Percentiles rank a stretch among this genome's conserved stretches.
These are phyloP conservation scores for Fusarium denticulatum DNA, from an alignment of 2,329 filamentous ascomycete genomes.

Conservation along the genomic window DNA sequence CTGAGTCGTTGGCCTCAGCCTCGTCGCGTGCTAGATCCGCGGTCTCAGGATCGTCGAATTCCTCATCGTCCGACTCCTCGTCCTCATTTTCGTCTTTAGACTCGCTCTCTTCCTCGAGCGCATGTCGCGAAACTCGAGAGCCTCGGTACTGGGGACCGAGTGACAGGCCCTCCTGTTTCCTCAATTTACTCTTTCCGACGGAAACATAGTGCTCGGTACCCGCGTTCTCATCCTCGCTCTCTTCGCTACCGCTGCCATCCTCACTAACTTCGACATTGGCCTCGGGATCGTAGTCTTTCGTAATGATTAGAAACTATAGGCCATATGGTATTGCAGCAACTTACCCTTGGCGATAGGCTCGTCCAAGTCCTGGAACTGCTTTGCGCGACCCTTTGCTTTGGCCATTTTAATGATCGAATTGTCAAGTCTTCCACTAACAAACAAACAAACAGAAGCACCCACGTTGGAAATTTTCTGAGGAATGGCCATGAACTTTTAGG, in stretches of 20 bases:
- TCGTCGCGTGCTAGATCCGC: constrained; percentile 64
- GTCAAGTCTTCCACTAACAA: constrained; percentile 17
- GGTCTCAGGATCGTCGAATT: constrained; percentile 67
- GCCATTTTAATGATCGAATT: constrained; percentile 56
- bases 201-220: constrained; percentile 88
- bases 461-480: constrained; percentile 49
- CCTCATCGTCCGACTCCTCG: constrained; percentile 58
- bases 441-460: constrained; percentile 34
- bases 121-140: constrained; percentile 75
- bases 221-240: constrained; percentile 61
- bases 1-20: constrained; percentile 62
- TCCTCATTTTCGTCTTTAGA: constrained; percentile 57
- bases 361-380: constrained; percentile 70
- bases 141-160: constrained; percentile 86
- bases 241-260: constrained; percentile 61
- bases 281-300: constrained; percentile 80
- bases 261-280: constrained; percentile 68
- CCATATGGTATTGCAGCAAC: neutral
- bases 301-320: constrained; percentile 13
- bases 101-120: constrained; percentile 67
- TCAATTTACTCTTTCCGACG: constrained; percentile 86
- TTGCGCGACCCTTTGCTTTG: constrained; percentile 63
- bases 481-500: constrained; percentile 59
- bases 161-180: constrained; percentile 73
- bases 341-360: constrained; percentile 71